Conservation (phyloP, 257 asterid genomes). For the Solanum virginianum region DNA sequence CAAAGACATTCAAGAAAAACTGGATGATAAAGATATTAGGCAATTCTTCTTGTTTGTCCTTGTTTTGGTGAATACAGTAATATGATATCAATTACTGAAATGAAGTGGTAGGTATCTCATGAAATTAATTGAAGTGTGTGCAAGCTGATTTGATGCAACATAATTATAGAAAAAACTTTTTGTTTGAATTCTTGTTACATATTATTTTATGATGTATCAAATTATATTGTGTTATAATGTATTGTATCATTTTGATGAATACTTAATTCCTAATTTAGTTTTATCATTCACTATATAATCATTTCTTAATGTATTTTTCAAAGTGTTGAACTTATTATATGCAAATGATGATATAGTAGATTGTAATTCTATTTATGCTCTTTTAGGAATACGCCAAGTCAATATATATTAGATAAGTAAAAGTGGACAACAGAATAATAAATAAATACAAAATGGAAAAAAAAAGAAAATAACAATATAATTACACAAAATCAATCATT, state of each 20-base stretch:
- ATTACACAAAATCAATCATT: fast-evolving
- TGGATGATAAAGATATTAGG: background rate
- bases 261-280: fast-evolving
- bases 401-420: background rate
- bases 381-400: too few relatives aligned
- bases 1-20: background rate
- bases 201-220: background rate
- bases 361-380: background rate
- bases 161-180: background rate
- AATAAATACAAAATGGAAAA: too few relatives aligned
- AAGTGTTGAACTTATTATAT: background rate
- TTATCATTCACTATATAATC: background rate
- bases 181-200: background rate
- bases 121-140: too few relatives aligned
- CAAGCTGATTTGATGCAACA: too few relatives aligned
- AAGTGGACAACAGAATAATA: fast-evolving
- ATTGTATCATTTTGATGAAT: background rate
- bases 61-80: too few relatives aligned
- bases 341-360: too few relatives aligned
- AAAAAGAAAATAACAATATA: too few relatives aligned
- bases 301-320: background rate
- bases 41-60: too few relatives aligned
- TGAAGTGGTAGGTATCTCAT: too few relatives aligned
- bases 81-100: too few relatives aligned
- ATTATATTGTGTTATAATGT: background rate